phyloP scores from a whole-genome alignment of 768 basidiomycete species.

The Trametes cubensis region DNA sequence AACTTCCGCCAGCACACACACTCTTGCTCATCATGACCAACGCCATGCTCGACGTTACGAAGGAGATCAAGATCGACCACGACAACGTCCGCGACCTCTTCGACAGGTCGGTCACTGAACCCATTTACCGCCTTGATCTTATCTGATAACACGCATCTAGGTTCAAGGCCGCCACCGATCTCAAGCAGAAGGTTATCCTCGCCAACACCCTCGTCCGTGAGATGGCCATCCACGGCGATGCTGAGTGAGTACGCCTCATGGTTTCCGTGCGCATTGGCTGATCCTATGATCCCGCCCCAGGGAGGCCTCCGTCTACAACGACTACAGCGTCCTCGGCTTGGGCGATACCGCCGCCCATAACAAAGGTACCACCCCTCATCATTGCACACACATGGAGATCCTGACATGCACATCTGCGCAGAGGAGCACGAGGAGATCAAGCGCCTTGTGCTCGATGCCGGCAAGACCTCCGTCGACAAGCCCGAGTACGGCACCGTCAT shows the following conservation, averaged over 20 bases:
- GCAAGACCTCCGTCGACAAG: slow-evolving; percentile 10
- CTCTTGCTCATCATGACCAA: neutral
- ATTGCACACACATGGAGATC: no score
- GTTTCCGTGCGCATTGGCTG: neutral
- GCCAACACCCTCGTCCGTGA: slow-evolving; percentile 28
- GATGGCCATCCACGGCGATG: slow-evolving; percentile 28
- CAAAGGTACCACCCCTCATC: slow-evolving; percentile 5
- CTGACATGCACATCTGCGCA: neutral
- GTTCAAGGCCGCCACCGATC: slow-evolving; percentile 14
- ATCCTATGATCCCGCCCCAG: neutral
- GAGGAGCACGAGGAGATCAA: slow-evolving; percentile 18
- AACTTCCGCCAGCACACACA: neutral
- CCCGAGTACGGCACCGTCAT: slow-evolving; percentile 26
- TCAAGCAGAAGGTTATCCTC: slow-evolving; percentile 16
- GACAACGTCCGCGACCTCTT: slow-evolving; percentile 32
- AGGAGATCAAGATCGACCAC: slow-evolving; percentile 31
- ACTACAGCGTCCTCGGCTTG: slow-evolving; percentile 21
- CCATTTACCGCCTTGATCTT: neutral
- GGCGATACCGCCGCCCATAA: slow-evolving; percentile 27
- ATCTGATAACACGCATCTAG: slow-evolving; percentile 8
- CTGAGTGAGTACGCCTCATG: slow-evolving; percentile 7
- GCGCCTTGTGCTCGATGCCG: slow-evolving; percentile 17
- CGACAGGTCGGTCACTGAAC: slow-evolving; percentile 3
- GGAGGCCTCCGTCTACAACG: slow-evolving; percentile 29
- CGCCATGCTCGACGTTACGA: slow-evolving; percentile 22